Conservation (phyloP, 2,329 filamentous ascomycete species). For the Periconia digitata region DNA sequence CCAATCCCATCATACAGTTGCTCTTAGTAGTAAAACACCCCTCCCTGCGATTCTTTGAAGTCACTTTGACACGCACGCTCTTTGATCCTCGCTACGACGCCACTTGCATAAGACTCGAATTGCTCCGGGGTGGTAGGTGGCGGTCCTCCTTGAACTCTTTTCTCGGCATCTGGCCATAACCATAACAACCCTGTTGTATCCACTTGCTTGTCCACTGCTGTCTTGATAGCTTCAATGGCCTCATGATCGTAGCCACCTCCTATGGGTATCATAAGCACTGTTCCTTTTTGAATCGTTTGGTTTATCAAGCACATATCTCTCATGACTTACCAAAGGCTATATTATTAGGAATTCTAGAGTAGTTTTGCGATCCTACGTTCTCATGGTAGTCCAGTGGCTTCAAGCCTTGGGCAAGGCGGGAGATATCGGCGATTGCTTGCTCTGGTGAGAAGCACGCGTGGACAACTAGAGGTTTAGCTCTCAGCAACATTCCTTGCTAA, state of each 20-base stretch:
- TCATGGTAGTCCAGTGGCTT: not conserved
- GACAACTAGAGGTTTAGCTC: slow-evolving; percentile 3
- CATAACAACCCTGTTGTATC: slow-evolving; percentile 6
- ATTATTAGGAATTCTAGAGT: slow-evolving; percentile 4
- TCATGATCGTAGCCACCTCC: slow-evolving; percentile 8
- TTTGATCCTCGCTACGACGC: not conserved
- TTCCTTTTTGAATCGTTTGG: not conserved
- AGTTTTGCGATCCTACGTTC: slow-evolving; percentile 13
- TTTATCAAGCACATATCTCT: not conserved
- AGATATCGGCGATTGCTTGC: slow-evolving; percentile 6
- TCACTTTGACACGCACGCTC: not conserved
- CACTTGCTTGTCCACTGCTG: slow-evolving; percentile 1
- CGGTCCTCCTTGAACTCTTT: not conserved
- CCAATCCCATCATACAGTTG: too few species aligned
- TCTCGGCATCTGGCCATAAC: slow-evolving; percentile 10
- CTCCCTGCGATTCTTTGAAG: not conserved
- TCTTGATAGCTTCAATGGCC: slow-evolving; percentile 5
- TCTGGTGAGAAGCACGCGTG: slow-evolving; percentile 5
- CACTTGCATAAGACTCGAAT: not conserved
- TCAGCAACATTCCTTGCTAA: not conserved
- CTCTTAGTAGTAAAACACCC: not conserved
- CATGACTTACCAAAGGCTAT: slow-evolving; percentile 6
- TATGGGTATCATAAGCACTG: not conserved
- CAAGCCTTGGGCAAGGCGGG: slow-evolving; percentile 5
- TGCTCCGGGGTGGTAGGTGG: not conserved